Base-by-base conservation (phyloP, 176 grass and related monocot species). In the Oryza coarctata region DNA sequence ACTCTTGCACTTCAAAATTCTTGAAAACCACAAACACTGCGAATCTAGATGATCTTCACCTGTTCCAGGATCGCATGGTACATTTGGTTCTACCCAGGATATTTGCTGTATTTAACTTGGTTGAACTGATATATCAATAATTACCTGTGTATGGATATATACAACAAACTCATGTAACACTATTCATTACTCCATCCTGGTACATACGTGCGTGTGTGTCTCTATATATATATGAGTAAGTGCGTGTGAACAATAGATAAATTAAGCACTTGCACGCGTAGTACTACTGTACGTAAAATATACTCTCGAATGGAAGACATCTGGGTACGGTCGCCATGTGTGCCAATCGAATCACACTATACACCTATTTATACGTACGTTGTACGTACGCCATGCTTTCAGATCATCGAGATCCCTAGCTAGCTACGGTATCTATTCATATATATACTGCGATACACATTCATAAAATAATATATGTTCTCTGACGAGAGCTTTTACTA, bases 401-500 rank as follows among this genome's bases (percentile, higher is more conserved):
- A 22, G 49, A 22, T 50, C n/a, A n/a, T 22, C 18, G 18, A 52
- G 45, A 50, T 50, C 47, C 47, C 13, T n/a, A n/a, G n/a, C n/a
- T n/a, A n/a, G n/a, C n/a, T 50, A 52, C 18, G 49, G 49, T 52
- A 55, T 20, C 6, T 22, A 6, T 12, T 18, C 5, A 20, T 55
- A 22, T 7, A 55, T 55, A 22, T 47, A 14, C 50, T 55, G 2
- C 4, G 20, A 55, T n/a, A 55, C 50, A 22, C 50, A 55, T 18
- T 55, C 17, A 9, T n/a, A 55, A 55, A 55, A 55, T n/a, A 55
- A 22, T 55, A 55, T 55, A 1, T 55, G 50, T 55, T n/a, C 67
- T 40, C 67, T 70, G 68, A 70, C n/a, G 67, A 26, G 10, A 13
- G 68, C 36, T 41, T 70, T 70, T 70, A 70, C 67, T 41, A 7